Conservation (phyloP, 2,329 filamentous ascomycete species). For the Pseudogymnoascus sp. region DNA sequence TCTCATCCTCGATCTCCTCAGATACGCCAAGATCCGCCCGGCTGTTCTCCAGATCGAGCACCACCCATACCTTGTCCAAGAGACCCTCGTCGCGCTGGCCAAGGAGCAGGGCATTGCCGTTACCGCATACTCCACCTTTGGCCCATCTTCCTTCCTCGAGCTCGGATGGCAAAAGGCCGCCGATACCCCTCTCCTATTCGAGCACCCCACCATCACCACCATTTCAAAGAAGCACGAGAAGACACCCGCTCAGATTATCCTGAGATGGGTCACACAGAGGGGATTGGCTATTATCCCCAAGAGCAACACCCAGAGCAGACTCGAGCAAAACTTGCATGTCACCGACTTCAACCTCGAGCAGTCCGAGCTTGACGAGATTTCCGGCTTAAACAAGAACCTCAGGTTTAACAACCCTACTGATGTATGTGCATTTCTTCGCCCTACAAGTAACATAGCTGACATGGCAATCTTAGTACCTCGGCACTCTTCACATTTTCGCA, state of each 20-base stretch:
- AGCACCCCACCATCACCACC: conserved; percentile 54
- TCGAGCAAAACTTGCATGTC: conserved; percentile 60
- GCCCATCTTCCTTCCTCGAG: conserved; percentile 70
- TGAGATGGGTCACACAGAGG: conserved; percentile 82
- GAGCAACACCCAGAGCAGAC: conserved; percentile 48
- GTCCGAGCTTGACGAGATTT: conserved; percentile 59
- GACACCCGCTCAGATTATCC: conserved; percentile 69
- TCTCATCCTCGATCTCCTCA: conserved; percentile 69
- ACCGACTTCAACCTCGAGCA: conserved; percentile 56
- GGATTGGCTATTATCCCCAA: conserved; percentile 77
- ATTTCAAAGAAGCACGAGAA: conserved; percentile 64
- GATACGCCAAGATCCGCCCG: conserved; percentile 65
- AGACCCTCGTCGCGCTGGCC: conserved; percentile 59
- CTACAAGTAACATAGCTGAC: conserved; percentile 8
- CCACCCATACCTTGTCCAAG: conserved; percentile 79
- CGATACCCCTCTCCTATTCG: conserved; percentile 59
- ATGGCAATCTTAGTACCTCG: conserved; percentile 33
- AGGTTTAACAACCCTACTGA: conserved; percentile 71
- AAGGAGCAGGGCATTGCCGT: conserved; percentile 62
- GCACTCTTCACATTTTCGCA: conserved; percentile 44
- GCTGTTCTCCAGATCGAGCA: conserved; percentile 82
- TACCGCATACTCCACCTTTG: conserved; percentile 79
- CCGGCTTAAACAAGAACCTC: conserved; percentile 53
- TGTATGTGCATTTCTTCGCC: conserved; percentile 38
- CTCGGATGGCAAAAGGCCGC: conserved; percentile 62